Conservation (phyloP, 352 stramenopile species). For the Pythium guiyangense region DNA sequence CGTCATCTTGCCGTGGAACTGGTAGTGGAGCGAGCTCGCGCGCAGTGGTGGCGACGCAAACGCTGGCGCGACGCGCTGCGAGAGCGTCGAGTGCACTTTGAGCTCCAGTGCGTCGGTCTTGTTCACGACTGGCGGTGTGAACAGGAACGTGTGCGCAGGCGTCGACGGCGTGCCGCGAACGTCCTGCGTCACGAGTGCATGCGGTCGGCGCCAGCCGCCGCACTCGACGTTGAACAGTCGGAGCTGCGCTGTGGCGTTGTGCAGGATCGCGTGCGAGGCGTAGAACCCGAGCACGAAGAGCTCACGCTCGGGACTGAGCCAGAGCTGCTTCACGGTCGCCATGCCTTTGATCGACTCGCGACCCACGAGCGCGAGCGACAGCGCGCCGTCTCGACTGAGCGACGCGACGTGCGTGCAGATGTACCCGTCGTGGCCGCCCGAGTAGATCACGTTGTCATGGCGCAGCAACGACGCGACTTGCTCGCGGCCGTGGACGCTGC, state of each 20-base stretch:
- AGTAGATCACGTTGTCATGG: slow-evolving; percentile 39
- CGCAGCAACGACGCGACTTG: slow-evolving; percentile 60
- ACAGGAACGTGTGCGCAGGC: slow-evolving; percentile 58
- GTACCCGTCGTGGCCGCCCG: slow-evolving; percentile 78
- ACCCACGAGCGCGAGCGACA: slow-evolving; percentile 32
- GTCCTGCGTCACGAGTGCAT: slow-evolving; percentile 35
- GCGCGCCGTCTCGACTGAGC: slow-evolving; percentile 12
- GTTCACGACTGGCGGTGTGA: slow-evolving; percentile 47
- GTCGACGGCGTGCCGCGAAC: slow-evolving; percentile 17
- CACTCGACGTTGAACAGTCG: slow-evolving; percentile 74
- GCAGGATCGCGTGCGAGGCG: slow-evolving; percentile 57
- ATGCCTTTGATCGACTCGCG: slow-evolving; percentile 78
- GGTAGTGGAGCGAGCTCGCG: slow-evolving; percentile 51
- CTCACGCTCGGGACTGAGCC: slow-evolving; percentile 27
- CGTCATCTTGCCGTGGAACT: slow-evolving; percentile 73
- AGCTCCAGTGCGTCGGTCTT: slow-evolving; percentile 48
- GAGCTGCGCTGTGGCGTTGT: slow-evolving; percentile 73
- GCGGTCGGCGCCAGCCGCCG: slow-evolving; percentile 77
- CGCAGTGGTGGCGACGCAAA: slow-evolving; percentile 13
- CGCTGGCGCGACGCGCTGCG: neutral
- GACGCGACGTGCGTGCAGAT: slow-evolving; percentile 57
- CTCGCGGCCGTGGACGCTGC: slow-evolving; percentile 57
- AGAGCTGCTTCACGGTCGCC: slow-evolving; percentile 70
- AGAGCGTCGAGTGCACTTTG: slow-evolving; percentile 61
- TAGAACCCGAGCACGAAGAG: slow-evolving; percentile 86